Evolutionary conservation across 768 basidiomycete species (phyloP).

Genomic region (Daedalea quercina): DNA sequence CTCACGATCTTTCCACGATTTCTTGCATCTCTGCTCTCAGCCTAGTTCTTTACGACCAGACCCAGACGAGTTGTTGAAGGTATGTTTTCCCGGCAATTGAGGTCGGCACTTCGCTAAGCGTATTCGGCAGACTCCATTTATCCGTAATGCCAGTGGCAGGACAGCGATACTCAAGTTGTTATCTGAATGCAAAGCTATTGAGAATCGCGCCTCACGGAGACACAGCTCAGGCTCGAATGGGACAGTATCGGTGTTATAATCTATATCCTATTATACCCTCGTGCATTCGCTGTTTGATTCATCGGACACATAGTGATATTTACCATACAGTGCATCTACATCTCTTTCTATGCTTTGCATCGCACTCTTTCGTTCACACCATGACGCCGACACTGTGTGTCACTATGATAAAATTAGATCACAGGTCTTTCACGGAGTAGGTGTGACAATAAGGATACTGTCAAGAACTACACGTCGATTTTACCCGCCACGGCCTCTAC

Average conservation of each 20-base stretch:
- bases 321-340: constrained; percentile 11
- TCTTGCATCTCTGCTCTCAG: constrained; percentile 60
- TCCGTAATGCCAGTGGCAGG: constrained; percentile 64
- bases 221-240: constrained; percentile 21
- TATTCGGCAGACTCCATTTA: constrained; percentile 47
- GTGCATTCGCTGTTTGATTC: constrained; percentile 12
- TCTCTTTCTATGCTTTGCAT: constrained; percentile 12
- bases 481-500: constrained; percentile 70
- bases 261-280: constrained; percentile 18
- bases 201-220: constrained; percentile 31
- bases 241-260: constrained; percentile 22
- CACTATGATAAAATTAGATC: not conserved
- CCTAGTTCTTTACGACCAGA: constrained; percentile 49
- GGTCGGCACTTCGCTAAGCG: not conserved
- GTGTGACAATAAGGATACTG: no score
- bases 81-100: constrained; percentile 25
- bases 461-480: constrained; percentile 21
- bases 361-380: not conserved
- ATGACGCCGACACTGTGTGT: not conserved
- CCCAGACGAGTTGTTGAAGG: constrained; percentile 52
- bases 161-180: constrained; percentile 61
- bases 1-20: constrained; percentile 67
- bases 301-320: constrained; percentile 7
- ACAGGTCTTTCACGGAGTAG: no score
- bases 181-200: constrained; percentile 60